phyloP scores from a whole-genome alignment of 1,139 yeast species.

The Zygosaccharomyces sapae region DNA sequence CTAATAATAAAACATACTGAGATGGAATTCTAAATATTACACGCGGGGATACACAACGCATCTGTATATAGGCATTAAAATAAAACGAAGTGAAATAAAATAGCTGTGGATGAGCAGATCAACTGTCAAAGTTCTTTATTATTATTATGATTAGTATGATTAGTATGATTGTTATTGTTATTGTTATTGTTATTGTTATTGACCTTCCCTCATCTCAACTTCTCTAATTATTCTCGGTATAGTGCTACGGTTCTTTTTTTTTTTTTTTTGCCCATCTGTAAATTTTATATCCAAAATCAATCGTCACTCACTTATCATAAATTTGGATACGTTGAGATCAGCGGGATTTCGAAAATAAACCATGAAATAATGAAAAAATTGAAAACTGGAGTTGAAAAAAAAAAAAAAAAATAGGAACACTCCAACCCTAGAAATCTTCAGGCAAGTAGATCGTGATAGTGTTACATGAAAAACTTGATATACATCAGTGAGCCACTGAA shows the following conservation, averaged over 20 bases:
- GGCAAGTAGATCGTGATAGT: constrained; percentile 2
- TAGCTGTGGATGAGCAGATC: no score
- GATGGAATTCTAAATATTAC: constrained; percentile 13
- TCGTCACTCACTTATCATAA: no score
- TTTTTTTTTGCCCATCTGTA: no score
- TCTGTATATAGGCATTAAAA: constrained; percentile 8
- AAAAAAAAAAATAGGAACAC: background rate
- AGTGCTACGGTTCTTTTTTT: no score
- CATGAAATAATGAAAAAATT: no score
- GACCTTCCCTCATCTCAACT: background rate
- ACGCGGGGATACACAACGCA: constrained; percentile 8
- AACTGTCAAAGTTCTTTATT: constrained; percentile 3
- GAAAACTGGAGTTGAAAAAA: background rate
- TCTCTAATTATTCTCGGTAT: no score
- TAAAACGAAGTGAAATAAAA: constrained; percentile 6
- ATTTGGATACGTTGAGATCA: no score
- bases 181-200: background rate
- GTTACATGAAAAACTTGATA: constrained; percentile 4
- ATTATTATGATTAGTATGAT: no score
- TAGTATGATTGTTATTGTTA: no score
- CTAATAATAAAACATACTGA: background rate
- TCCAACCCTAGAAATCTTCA: background rate
- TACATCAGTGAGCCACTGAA: constrained; percentile 4
- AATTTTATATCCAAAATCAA: no score
- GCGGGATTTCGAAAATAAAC: no score